Evolutionary conservation across 768 basidiomycete genomes (phyloP).

Genomic region (Pleurotus pulmonarius): DNA sequence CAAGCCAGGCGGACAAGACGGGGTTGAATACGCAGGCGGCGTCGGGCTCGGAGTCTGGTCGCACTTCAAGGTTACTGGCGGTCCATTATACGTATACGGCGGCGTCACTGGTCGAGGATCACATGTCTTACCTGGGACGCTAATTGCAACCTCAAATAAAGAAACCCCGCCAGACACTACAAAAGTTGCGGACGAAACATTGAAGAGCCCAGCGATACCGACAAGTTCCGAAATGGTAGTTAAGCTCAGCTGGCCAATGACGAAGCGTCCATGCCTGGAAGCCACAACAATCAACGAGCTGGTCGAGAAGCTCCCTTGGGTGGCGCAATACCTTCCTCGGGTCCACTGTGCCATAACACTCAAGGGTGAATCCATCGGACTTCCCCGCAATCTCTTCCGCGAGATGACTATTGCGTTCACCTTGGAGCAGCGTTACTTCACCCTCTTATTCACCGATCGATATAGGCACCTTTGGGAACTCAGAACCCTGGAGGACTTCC

Average conservation of each 20-base stretch:
- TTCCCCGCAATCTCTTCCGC: conserved; percentile 8
- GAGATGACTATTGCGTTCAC: not conserved
- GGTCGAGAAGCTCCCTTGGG: conserved; percentile 7
- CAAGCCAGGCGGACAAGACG: no score
- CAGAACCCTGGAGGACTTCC: conserved; percentile 19
- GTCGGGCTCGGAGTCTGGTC: no score
- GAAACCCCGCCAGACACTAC: no score
- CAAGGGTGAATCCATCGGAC: conserved; percentile 5
- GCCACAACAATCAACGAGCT: conserved; percentile 8
- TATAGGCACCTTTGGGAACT: conserved; percentile 20
- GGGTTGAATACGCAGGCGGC: no score
- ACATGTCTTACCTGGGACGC: no score
- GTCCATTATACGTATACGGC: no score
- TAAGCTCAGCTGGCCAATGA: conserved; percentile 15
- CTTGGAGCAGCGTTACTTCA: conserved; percentile 14
- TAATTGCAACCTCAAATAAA: no score
- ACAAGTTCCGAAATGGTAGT: not conserved
- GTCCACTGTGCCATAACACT: not conserved
- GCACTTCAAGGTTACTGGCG: no score
- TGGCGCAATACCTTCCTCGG: conserved; percentile 13
- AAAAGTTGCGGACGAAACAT: not conserved
- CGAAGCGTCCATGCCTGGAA: conserved; percentile 7
- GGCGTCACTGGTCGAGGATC: no score
- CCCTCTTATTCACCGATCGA: conserved; percentile 13
- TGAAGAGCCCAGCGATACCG: not conserved